Evolutionary conservation across 441 rosid species (phyloP).

Genomic region (Populus hybrid): DNA sequence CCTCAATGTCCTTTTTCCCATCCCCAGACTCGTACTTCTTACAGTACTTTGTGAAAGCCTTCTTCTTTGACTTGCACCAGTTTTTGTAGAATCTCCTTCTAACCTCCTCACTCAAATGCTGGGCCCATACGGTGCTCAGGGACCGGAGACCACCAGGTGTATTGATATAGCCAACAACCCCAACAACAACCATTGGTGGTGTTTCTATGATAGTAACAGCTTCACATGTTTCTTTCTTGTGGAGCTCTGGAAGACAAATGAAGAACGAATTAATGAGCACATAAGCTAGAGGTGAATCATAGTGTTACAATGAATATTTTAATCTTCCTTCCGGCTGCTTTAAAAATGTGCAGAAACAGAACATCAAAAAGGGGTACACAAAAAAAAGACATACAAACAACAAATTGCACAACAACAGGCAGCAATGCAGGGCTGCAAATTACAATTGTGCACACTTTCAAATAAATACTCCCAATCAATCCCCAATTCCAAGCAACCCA

Average conservation of each 20-base stretch:
- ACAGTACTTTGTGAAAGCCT: conserved; percentile 69
- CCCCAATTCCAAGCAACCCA: background rate
- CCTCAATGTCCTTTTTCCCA: conserved; percentile 58
- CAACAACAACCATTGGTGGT: conserved; percentile 82
- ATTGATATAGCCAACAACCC: conserved; percentile 76
- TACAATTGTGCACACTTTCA: background rate
- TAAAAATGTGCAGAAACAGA: background rate
- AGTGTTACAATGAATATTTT: background rate
- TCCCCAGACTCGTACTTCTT: conserved; percentile 60
- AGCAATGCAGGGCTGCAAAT: background rate
- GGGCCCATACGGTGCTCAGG: conserved; percentile 83
- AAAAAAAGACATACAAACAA: too few relatives aligned
- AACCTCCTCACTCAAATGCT: conserved; percentile 87
- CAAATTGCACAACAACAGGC: background rate
- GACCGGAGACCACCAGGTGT: conserved; percentile 72
- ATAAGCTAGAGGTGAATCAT: background rate
- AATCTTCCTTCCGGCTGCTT: too few relatives aligned
- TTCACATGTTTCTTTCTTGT: conserved; percentile 91
- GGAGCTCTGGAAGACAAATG: conserved; percentile 38
- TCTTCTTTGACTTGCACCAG: conserved; percentile 91
- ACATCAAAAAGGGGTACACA: background rate
- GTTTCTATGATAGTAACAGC: conserved; percentile 80
- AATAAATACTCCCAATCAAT: background rate
- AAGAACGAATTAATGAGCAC: background rate
- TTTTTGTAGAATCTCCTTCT: conserved; percentile 87